Evolutionary conservation across 208 protist species (phyloP).

Genomic region (Angomonas desouzai): DNA sequence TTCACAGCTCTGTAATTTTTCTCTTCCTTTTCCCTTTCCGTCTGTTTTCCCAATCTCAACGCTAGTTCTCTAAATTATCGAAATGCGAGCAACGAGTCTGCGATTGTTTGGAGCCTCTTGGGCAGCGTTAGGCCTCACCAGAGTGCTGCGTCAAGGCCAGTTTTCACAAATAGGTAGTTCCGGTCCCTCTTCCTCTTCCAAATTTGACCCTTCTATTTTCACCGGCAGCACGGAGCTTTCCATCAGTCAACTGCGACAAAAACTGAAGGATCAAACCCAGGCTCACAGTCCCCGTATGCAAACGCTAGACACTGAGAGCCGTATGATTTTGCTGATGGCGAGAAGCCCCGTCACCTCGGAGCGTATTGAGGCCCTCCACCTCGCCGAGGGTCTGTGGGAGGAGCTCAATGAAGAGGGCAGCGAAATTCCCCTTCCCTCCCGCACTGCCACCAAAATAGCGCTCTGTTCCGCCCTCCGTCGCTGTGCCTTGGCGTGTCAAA

Average conservation of each 20-base stretch:
- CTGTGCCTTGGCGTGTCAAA: slow-evolving; percentile 51
- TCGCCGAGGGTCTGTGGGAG: slow-evolving; percentile 62
- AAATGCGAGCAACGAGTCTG: not conserved
- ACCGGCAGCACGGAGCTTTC: slow-evolving; percentile 13
- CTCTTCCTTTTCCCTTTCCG: not conserved
- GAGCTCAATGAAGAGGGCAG: slow-evolving; percentile 42
- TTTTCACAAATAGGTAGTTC: not conserved
- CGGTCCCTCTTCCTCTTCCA: not conserved
- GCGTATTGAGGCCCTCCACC: slow-evolving; percentile 57
- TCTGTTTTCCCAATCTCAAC: slow-evolving; percentile 2
- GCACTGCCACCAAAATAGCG: slow-evolving; percentile 54
- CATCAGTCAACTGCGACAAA: slow-evolving; percentile 25
- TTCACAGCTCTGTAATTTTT: too few species aligned
- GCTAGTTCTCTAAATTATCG: slow-evolving; percentile 5
- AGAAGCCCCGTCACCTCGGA: slow-evolving; percentile 46
- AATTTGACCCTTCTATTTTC: not conserved
- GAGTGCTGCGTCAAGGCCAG: not conserved
- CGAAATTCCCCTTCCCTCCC: slow-evolving; percentile 43
- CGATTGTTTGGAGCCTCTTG: not conserved
- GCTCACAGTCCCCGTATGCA: slow-evolving; percentile 18
- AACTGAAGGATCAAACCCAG: slow-evolving; percentile 21
- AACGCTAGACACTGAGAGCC: slow-evolving; percentile 59
- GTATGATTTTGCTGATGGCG: slow-evolving; percentile 58
- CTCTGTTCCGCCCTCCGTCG: slow-evolving; percentile 73
- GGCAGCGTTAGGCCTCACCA: not conserved